A percentile compares a stretch with the other conserved stretches of the same genome.
phyloP scores from a whole-genome alignment of 2,329 filamentous ascomycete species.

The Fusarium bactridioides region DNA sequence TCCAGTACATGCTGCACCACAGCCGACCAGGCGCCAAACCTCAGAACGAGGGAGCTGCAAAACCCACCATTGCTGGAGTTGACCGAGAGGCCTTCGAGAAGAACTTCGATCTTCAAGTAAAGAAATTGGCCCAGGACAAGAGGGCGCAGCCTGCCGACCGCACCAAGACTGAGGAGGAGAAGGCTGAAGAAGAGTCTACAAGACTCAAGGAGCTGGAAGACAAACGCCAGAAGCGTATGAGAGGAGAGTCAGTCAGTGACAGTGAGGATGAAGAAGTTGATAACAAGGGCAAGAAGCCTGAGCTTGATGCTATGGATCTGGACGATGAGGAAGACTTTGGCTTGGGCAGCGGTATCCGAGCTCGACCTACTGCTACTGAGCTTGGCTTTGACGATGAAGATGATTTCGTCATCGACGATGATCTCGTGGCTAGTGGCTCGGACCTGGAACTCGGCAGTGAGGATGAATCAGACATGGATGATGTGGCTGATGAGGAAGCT shows the following conservation, averaged over 20 bases:
- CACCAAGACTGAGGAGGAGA: constrained; percentile 91
- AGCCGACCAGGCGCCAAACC: constrained; percentile 51
- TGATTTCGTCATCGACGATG: constrained; percentile 89
- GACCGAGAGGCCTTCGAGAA: constrained; percentile 77
- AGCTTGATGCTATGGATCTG: constrained; percentile 47
- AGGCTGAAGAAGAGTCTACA: constrained; percentile 77
- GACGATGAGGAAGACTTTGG: constrained; percentile 64
- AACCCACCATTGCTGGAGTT: constrained; percentile 56
- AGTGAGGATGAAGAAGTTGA: constrained; percentile 65
- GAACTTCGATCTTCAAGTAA: constrained; percentile 86
- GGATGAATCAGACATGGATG: constrained; percentile 60
- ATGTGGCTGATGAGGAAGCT: constrained; percentile 50
- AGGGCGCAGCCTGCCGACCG: constrained; percentile 85
- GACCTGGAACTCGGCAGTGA: constrained; percentile 68
- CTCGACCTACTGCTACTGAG: constrained; percentile 64
- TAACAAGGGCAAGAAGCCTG: constrained; percentile 49
- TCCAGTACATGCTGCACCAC: constrained; percentile 75
- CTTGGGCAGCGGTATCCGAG: constrained; percentile 66
- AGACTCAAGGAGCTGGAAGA: constrained; percentile 83
- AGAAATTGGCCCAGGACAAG: constrained; percentile 83
- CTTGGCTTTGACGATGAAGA: constrained; percentile 91
- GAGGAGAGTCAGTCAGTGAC: constrained; percentile 75
- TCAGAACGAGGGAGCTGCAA: constrained; percentile 35
- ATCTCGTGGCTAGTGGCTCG: constrained; percentile 84
- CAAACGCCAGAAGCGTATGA: constrained; percentile 85